A percentile compares a stretch with the other conserved stretches of the same genome.
Conservation (phyloP, 2,329 filamentous ascomycete genomes). For the Penicillium sp. region DNA sequence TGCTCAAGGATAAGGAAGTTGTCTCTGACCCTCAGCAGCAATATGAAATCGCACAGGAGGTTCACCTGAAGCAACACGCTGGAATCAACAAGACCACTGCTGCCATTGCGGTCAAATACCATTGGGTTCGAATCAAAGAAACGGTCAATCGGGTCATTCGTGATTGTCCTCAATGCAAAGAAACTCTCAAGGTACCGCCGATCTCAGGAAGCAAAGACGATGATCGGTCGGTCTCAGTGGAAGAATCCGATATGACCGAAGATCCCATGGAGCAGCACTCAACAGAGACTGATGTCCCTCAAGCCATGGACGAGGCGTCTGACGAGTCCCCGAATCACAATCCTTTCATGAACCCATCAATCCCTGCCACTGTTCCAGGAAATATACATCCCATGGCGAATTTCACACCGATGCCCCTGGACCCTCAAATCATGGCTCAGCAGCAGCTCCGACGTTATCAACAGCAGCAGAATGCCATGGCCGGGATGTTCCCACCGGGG, state of each 20-base stretch:
- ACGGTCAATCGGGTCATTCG: slow-evolving; percentile 93
- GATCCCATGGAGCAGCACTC: slow-evolving; percentile 15
- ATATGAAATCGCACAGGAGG: slow-evolving; percentile 78
- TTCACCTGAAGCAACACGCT: slow-evolving; percentile 75
- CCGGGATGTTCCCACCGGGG: slow-evolving; percentile 34
- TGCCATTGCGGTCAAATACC: slow-evolving; percentile 86
- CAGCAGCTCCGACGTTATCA: slow-evolving; percentile 44
- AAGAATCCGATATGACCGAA: slow-evolving; percentile 14
- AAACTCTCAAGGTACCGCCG: slow-evolving; percentile 61
- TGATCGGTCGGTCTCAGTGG: slow-evolving; percentile 20
- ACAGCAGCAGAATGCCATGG: slow-evolving; percentile 37
- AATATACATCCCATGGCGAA: slow-evolving; percentile 40
- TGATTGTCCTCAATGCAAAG: slow-evolving; percentile 87
- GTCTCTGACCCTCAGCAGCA: slow-evolving; percentile 85
- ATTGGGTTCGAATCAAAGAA: slow-evolving; percentile 98
- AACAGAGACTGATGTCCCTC: slow-evolving; percentile 16
- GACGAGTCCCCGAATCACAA: slow-evolving; percentile 28
- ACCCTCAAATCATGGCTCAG: slow-evolving; percentile 60
- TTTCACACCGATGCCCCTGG: slow-evolving; percentile 55
- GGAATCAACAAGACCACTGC: slow-evolving; percentile 99
- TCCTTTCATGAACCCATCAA: slow-evolving; percentile 31
- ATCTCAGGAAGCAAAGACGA: slow-evolving; percentile 30
- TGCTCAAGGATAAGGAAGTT: slow-evolving; percentile 98
- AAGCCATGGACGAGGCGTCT: slow-evolving; percentile 25
- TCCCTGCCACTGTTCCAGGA: slow-evolving; percentile 34